Evolutionary conservation across 2,329 filamentous ascomycete genomes (phyloP), one percentile per base, ranked within the genome.

Genomic region (Fusarium vanettenii): DNA sequence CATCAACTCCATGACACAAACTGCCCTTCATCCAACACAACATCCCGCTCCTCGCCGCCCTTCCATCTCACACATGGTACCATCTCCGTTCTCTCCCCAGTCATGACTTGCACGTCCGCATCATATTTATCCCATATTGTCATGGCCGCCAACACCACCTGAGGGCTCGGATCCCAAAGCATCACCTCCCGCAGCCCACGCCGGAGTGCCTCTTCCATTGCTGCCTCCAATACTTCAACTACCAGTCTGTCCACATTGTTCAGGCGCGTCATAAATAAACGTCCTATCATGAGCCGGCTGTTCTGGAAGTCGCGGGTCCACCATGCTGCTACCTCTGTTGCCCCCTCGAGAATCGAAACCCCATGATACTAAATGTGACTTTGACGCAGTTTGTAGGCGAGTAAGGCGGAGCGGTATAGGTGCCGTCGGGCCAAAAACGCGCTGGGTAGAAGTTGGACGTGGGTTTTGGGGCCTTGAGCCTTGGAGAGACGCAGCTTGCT

Each of bases 41-140:
- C 71, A 18, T 75, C 66, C 20, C 64, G 68, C 37, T 71, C 69
- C 56, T 75, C 72, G 7, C 80, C 82, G 2, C 76, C 77, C 64
- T 80, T 80, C 84, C 84, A 84, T 68, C 82, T 76, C 57, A 85
- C 64, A 64, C 79, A 81, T 5, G 83, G 81, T 27, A 84, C 76
- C 62, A 76, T 78, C 22, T 83, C 81, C 9, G 74, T 59, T 45
- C 82, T 77, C 66, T 82, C 79, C 33, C 81, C 80, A 3, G 27
- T 31, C 39, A 80, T 79, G 1, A 80, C 64, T 5, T 80, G 18
- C 20, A 65, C 16, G 16, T 43, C 13, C 74, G 71, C 5, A 81
- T 70, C 48, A 29, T 27, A 50, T 50, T 50, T 29, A n/a, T 52
- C 25, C 48, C 18, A 29, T 31, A 52, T 29, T 18, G 18, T n/a